Conservation (phyloP, 225 moss, liverwort and hornwort genomes). For the Pleurozium schreberi region DNA sequence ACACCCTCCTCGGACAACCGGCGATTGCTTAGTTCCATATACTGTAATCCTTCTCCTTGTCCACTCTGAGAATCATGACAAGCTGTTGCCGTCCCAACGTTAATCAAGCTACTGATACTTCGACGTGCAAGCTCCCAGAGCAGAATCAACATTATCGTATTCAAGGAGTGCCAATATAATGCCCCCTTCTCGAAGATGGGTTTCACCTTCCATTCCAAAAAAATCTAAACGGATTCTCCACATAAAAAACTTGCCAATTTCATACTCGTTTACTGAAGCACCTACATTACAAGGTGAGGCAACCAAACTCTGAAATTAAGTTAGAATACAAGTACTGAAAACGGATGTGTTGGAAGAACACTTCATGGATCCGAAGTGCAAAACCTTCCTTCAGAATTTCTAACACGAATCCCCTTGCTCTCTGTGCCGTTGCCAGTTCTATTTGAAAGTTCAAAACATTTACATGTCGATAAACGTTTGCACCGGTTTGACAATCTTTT, state of each 20-base stretch:
- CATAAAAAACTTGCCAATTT: background rate
- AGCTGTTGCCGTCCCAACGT: conserved; percentile 76
- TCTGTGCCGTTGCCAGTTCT: conserved; percentile 56
- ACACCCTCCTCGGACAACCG: conserved; percentile 54
- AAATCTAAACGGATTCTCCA: background rate
- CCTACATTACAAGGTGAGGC: background rate
- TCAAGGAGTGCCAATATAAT: background rate
- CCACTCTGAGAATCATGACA: conserved; percentile 77
- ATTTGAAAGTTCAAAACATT: conserved; percentile 10
- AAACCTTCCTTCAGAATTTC: conserved; percentile 42
- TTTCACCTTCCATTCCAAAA: background rate
- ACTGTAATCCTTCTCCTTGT: conserved; percentile 77
- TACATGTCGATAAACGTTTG: conserved; percentile 54
- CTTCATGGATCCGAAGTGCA: conserved; percentile 61
- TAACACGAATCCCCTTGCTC: conserved; percentile 27
- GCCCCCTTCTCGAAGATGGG: background rate
- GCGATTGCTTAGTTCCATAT: conserved; percentile 73
- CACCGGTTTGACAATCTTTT: conserved; percentile 49
- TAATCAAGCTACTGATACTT: background rate
- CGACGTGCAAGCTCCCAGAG: background rate
- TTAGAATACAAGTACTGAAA: background rate
- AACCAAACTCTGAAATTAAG: background rate
- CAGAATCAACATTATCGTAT: background rate
- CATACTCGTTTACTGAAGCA: background rate
- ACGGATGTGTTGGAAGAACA: background rate